phyloP scores from a whole-genome alignment of 1,284 basidiomycete genomes.

The Binderoboletus segoi region DNA sequence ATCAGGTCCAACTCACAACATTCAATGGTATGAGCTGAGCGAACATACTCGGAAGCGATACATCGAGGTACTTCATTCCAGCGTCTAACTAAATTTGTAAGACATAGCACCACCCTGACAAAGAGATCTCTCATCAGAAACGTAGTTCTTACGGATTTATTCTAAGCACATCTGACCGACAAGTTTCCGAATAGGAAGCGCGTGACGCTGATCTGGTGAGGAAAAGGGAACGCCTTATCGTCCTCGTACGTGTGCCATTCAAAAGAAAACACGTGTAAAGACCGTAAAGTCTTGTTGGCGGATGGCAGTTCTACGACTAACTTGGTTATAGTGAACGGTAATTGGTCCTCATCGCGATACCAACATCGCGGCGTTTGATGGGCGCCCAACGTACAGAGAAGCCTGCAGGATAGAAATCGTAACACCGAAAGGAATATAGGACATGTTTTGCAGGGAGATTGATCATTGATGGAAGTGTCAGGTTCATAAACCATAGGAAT shows the following conservation, averaged over 20 bases:
- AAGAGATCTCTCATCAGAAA: neutral
- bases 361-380: neutral
- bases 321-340: conserved; percentile 7
- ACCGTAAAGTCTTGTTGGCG: neutral
- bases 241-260: neutral
- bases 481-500: neutral
- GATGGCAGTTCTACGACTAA: neutral
- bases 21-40: neutral
- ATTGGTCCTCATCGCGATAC: neutral
- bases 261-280: neutral
- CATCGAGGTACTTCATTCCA: neutral
- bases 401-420: neutral
- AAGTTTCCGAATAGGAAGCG: neutral
- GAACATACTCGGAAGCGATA: neutral
- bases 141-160: too few relatives aligned
- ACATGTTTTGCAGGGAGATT: neutral
- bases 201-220: neutral
- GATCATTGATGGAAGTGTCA: neutral
- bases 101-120: neutral
- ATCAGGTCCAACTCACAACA: neutral
- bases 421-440: neutral
- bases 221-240: neutral
- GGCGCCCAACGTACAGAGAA: neutral
- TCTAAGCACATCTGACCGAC: too few relatives aligned
- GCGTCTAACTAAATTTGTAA: neutral